Evolutionary conservation across 176 grass and related monocot species (phyloP).

Genomic region (Musa beccarii): DNA sequence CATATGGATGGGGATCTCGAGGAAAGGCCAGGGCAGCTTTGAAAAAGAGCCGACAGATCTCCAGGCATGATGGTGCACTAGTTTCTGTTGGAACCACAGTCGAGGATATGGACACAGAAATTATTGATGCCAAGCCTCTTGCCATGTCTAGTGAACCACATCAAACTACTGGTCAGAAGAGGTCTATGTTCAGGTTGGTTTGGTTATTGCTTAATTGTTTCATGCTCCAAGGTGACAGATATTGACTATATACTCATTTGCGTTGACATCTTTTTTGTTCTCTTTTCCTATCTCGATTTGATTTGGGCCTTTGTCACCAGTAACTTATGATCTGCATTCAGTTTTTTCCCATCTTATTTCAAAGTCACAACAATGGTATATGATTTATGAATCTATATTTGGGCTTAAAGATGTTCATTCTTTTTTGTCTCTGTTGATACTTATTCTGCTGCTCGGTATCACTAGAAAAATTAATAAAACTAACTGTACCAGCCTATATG

Average conservation of each 20-base stretch:
- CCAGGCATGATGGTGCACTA: slow-evolving; percentile 32
- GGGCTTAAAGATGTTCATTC: too few species aligned
- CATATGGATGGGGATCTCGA: slow-evolving; percentile 66
- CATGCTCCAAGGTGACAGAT: not conserved
- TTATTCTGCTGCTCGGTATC: too few species aligned
- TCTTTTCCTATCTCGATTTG: too few species aligned
- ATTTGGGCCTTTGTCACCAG: too few species aligned
- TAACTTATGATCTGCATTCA: too few species aligned
- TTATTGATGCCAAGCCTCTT: slow-evolving; percentile 53
- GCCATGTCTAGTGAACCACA: slow-evolving; percentile 35
- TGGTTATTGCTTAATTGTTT: not conserved
- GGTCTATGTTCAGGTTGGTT: slow-evolving; percentile 53
- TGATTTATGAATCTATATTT: too few species aligned
- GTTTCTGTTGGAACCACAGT: slow-evolving; percentile 25
- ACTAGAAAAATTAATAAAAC: too few species aligned
- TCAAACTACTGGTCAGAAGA: slow-evolving; percentile 31
- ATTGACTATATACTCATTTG: not conserved
- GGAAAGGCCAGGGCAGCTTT: slow-evolving; percentile 55
- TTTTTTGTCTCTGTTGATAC: too few species aligned
- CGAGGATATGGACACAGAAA: slow-evolving; percentile 21
- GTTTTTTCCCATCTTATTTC: too few species aligned
- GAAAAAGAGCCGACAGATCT: slow-evolving; percentile 44
- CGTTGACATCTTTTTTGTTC: too few species aligned
- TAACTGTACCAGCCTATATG: too few species aligned
- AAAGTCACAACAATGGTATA: too few species aligned